A percentile compares a stretch with the other conserved stretches of the same genome.
These are phyloP conservation scores for Cytospora leucostoma DNA, from an alignment of 2,329 filamentous ascomycete species.

Conservation along the genomic window DNA sequence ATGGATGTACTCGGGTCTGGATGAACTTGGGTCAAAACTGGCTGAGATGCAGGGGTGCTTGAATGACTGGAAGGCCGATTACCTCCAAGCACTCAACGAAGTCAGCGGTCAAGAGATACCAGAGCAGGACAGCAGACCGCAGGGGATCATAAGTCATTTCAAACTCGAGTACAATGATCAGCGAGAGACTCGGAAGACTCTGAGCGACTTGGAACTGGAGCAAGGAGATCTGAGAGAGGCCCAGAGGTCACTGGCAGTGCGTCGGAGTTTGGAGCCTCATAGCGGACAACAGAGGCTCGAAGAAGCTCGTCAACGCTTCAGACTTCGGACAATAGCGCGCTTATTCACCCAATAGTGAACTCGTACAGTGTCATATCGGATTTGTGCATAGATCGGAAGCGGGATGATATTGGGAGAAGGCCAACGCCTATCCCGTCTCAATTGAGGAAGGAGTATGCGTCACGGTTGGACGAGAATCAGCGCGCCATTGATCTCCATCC, in stretches of 20 bases:
- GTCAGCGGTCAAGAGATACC: background rate
- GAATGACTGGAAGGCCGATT: background rate
- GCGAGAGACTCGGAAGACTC: background rate
- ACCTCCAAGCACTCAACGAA: background rate
- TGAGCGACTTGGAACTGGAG: background rate
- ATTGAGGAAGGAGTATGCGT: background rate
- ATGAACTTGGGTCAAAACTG: background rate
- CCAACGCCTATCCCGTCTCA: background rate
- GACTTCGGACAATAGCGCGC: background rate
- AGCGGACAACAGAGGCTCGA: background rate
- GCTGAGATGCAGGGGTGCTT: background rate
- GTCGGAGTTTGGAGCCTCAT: background rate
- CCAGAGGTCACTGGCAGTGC: background rate
- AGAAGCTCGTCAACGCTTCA: background rate
- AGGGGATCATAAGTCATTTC: background rate
- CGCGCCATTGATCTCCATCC: background rate
- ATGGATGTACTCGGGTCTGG: background rate
- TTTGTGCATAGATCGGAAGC: background rate
- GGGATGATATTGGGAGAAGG: background rate
- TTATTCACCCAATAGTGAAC: background rate
- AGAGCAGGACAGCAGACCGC: background rate
- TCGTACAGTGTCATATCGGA: background rate
- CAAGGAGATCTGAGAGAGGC: background rate
- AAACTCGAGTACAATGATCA: background rate
- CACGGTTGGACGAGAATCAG: background rate